phyloP scores from a whole-genome alignment of 306 rosid genomes.

The Acacia crassicarpa region DNA sequence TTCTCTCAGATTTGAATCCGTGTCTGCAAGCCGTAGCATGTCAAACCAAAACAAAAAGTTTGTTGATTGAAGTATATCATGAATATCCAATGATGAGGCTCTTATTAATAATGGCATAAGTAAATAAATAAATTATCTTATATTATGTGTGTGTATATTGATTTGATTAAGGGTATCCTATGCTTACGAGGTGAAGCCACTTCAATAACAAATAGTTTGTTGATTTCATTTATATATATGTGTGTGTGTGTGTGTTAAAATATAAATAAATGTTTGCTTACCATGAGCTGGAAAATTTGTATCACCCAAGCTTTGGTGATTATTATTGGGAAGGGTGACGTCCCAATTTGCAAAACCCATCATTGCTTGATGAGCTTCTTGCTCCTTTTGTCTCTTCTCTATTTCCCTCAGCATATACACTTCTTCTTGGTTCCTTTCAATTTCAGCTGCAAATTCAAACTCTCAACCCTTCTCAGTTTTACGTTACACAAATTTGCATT shows the following conservation, averaged over 20 bases:
- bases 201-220: too few species aligned
- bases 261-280: not conserved
- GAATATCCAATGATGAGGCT: too few species aligned
- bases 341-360: not conserved
- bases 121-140: too few species aligned
- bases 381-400: conserved; percentile 1
- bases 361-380: not conserved
- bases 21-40: too few species aligned
- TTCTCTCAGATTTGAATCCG: too few species aligned
- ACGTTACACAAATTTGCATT: not conserved
- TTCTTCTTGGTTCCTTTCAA: conserved; percentile 41
- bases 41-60: too few species aligned
- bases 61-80: too few species aligned
- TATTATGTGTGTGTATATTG: too few species aligned
- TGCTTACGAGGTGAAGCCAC: too few species aligned
- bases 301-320: not conserved
- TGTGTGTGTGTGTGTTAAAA: not conserved
- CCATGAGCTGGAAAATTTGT: not conserved
- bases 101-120: too few species aligned
- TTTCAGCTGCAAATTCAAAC: conserved; percentile 35
- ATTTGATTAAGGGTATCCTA: too few species aligned
- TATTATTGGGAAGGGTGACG: not conserved
- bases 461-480: not conserved
- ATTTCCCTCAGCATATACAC: conserved; percentile 38
- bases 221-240: too few species aligned